Evolutionary conservation across 176 grass and related monocot genomes (phyloP).

Genomic region (Phoenix dactylifera): DNA sequence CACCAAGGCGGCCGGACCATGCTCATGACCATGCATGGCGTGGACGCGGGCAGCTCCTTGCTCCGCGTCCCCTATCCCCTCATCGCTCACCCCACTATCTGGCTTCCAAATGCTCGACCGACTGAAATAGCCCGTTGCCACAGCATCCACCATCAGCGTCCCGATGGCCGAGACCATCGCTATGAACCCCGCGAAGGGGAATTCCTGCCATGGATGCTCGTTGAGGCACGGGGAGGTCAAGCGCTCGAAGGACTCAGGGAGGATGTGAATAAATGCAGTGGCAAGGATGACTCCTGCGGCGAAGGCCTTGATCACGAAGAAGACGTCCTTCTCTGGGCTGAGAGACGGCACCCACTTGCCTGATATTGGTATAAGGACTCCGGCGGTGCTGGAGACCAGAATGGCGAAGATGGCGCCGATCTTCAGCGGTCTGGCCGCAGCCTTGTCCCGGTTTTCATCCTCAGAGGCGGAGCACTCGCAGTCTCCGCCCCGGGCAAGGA

Average conservation of each 20-base stretch:
- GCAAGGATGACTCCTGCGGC: constrained; percentile 73
- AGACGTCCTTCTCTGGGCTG: constrained; percentile 32
- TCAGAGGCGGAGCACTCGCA: constrained; percentile 27
- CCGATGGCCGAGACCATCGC: constrained; percentile 64
- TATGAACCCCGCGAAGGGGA: constrained; percentile 40
- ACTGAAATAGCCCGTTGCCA: constrained; percentile 65
- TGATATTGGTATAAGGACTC: constrained; percentile 32
- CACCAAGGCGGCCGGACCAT: constrained; percentile 12
- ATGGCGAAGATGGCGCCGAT: constrained; percentile 67
- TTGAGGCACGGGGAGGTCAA: constrained; percentile 52
- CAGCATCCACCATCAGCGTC: constrained; percentile 50
- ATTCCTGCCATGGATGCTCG: constrained; percentile 34
- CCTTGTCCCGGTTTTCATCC: constrained; percentile 22
- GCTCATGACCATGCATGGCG: constrained; percentile 35
- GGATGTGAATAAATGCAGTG: constrained; percentile 66
- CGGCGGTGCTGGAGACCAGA: constrained; percentile 29
- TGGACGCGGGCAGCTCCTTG: constrained; percentile 1
- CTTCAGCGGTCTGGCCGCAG: constrained; percentile 28
- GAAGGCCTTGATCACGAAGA: constrained; percentile 69
- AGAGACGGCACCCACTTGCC: constrained; percentile 34
- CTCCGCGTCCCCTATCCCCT: not conserved
- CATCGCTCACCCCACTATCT: not conserved
- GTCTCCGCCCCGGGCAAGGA: constrained; percentile 11
- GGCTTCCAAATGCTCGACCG: constrained; percentile 18
- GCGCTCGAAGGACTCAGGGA: constrained; percentile 42